Conservation (phyloP, 2,329 filamentous ascomycete species). For the Phaeosphaeria sp. region DNA sequence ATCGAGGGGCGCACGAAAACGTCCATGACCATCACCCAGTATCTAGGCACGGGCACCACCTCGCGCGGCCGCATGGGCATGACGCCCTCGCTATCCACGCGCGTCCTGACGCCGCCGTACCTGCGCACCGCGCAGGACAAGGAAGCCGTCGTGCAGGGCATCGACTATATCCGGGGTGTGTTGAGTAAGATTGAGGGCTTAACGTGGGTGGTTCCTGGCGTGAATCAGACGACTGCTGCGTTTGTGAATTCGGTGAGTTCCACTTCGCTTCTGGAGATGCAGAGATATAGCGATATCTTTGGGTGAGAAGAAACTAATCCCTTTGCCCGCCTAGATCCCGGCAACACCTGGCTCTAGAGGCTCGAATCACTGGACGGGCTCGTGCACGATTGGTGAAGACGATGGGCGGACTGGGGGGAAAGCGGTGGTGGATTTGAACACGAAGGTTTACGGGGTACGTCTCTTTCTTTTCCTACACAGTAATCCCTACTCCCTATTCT, state of each 20-base stretch:
- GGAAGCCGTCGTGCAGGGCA: conserved; percentile 64
- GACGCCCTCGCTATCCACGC: conserved; percentile 60
- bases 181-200: conserved; percentile 60
- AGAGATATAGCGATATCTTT: no score
- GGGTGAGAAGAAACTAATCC: no score
- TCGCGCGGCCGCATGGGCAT: conserved; percentile 68
- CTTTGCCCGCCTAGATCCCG: conserved; percentile 16
- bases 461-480: no score
- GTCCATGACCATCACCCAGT: conserved; percentile 53
- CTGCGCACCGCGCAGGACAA: conserved; percentile 63
- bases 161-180: conserved; percentile 63
- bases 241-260: conserved; percentile 56
- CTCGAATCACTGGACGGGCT: conserved; percentile 56
- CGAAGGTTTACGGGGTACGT: conserved; percentile 49
- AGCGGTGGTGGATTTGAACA: conserved; percentile 56
- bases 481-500: conserved; percentile 5
- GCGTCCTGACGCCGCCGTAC: conserved; percentile 64
- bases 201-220: conserved; percentile 59
- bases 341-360: conserved; percentile 35
- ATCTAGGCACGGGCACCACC: conserved; percentile 66
- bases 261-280: no score
- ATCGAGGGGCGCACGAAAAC: conserved; percentile 56
- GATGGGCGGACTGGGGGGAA: conserved; percentile 42
- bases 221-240: conserved; percentile 57
- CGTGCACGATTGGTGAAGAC: conserved; percentile 58